Conservation (phyloP, 257 asterid species). For the Ilex asprella region DNA sequence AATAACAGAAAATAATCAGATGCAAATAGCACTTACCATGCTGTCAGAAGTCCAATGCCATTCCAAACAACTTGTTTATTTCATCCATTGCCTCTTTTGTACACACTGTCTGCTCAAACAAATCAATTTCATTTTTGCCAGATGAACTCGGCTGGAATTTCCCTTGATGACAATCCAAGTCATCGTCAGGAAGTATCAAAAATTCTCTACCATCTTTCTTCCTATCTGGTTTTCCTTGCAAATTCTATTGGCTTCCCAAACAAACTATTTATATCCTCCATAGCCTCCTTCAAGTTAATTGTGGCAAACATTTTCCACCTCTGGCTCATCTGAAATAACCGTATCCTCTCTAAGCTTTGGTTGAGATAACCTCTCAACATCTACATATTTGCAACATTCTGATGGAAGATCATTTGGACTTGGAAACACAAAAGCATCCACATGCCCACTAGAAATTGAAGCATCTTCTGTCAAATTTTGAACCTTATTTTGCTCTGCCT, state of each 20-base stretch:
- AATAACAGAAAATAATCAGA: constrained; percentile 8
- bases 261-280: constrained; percentile 89
- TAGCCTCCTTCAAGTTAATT: constrained; percentile 85
- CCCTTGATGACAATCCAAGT: constrained; percentile 30
- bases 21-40: constrained; percentile 26
- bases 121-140: constrained; percentile 31
- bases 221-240: constrained; percentile 57
- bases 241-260: constrained; percentile 90
- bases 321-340: constrained; percentile 60
- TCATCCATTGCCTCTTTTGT: constrained; percentile 86
- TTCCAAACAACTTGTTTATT: constrained; percentile 75
- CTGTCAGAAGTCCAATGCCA: constrained; percentile 77
- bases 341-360: constrained; percentile 67
- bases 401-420: constrained; percentile 36
- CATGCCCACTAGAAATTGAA: constrained; percentile 14
- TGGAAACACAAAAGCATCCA: constrained; percentile 35
- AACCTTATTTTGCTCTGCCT: constrained; percentile 4
- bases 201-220: constrained; percentile 35
- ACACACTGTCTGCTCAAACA: constrained; percentile 73
- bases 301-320: constrained; percentile 92
- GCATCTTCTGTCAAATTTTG: constrained; percentile 18
- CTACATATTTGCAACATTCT: constrained; percentile 28
- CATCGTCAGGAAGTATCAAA: constrained; percentile 67
- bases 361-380: constrained; percentile 33
- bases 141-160: constrained; percentile 36